Evolutionary conservation across 2,329 filamentous ascomycete species (phyloP), one percentile per base, ranked within the genome.

Genomic region (Onygenales sp.): DNA sequence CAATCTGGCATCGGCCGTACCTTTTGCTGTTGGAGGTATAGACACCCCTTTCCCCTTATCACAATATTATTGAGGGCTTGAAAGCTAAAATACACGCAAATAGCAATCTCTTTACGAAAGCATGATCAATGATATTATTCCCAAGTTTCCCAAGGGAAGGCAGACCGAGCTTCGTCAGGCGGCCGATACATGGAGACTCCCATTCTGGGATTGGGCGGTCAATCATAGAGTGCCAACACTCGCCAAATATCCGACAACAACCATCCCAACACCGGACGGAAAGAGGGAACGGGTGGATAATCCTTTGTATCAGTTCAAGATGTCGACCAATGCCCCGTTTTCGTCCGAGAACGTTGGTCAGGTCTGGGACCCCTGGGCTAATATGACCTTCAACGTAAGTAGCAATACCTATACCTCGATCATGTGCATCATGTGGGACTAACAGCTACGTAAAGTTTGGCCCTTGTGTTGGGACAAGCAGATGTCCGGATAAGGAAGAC

Each of bases 1-100:
- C 85, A 31, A 80, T 84, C 43, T 94, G 89, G 89, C 89, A 95
- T 74, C 80, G 89, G 45, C 86, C 88, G 0, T 94, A 92, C 67
- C 74, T 93, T 54, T 73, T 78, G 5, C 69, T 85, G 4, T 83
- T 72, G 55, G 76, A 86, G 72, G 79, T 61, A 47, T 41, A 43
- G 35, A n/a, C 9, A 13, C 10, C 78, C 59, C 44, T 62, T 43
- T 11, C 42, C 7, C 32, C 10, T 21, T 14, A 31, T 21, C 42
- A 51, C n/a, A 56, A 46, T 9, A n/a, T 17, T 14, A 41, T 49
- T 41, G 7, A 14, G 2, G 13, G 17, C n/a, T 39, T 33, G 47
- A 41, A 21, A 38, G 2, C 33, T 51, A 8, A 31, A 9, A 21
- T 14, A 43, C 13, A 11, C n/a, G 14, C 13, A 32, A 27, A 51